These are phyloP conservation scores for Effrenium voratum DNA, from an alignment of 73 alveolate species.

Conservation along the genomic window DNA sequence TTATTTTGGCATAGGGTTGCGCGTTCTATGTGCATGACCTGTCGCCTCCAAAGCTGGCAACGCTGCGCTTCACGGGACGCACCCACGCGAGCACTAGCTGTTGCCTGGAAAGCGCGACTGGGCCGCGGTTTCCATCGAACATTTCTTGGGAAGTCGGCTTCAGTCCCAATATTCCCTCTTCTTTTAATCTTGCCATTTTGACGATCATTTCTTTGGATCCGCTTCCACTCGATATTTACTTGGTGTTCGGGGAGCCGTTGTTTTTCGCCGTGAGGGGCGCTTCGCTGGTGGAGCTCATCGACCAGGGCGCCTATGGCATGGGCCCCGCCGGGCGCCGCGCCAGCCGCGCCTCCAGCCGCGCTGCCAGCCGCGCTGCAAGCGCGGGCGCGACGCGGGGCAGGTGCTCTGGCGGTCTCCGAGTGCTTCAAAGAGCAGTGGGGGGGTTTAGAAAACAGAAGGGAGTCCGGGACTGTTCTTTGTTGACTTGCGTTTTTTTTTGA, in stretches of 20 bases:
- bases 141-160: not conserved
- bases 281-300: slow-evolving; percentile 63
- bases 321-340: slow-evolving; percentile 93
- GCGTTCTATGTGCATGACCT: no score
- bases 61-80: no score
- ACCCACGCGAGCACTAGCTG: slow-evolving; percentile 40
- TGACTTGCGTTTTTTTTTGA: not conserved
- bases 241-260: no score
- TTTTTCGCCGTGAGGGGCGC: no score
- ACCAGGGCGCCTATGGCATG: slow-evolving; percentile 78
- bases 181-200: not conserved
- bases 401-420: not conserved
- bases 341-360: not conserved
- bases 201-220: not conserved
- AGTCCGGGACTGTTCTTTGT: not conserved
- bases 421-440: not conserved
- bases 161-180: not conserved
- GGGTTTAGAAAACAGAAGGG: not conserved
- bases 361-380: not conserved
- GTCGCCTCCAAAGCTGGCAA: no score
- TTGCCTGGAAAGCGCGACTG: not conserved
- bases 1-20: no score
- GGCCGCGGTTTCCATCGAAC: not conserved
- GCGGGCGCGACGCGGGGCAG: not conserved
- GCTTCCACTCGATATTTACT: not conserved